Base-by-base conservation (phyloP, 805 yeast genomes). In the Torulaspora maleeae region DNA sequence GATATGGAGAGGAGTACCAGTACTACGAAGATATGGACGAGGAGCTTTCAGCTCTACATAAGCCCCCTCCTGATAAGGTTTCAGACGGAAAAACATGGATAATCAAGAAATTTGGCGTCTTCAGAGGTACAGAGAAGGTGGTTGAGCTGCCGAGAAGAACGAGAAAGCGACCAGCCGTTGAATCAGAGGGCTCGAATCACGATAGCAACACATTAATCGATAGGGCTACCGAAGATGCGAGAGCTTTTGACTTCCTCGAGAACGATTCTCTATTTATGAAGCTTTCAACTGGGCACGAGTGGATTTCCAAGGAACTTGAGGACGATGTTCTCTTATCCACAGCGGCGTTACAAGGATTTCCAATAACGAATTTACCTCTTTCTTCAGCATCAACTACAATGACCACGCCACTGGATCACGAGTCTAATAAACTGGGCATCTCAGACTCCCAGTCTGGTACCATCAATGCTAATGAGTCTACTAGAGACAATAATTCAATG, bases 91-190 rank as follows among this genome's bases (percentile, higher is more conserved):
- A 71, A 33, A 82, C 87, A 0, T 72, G 76, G 66, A 56, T 75
- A 4, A 64, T 75, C 36, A 95, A 95, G 1, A 95, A 93, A 11
- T 89, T 87, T 69, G 95, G 95, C 1, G 93, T 86, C 0, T 86
- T 88, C 55, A 74, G 74, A 52, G 82, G 82, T 0, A 50, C 51
- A 41, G 38, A 63, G 49, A 57, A 58, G 43, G 41, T 57, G 44
- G 53, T 46, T 44, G 61, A 47, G 34, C 27, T 19, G 20, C 36
- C 17, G 12, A 46, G 15, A 3, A 44, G 40, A 16, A 27, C 36
- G 27, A 38, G 19, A 30, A 45, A 40, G n/a, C 34, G 20, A n/a
- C 27, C 28, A 28, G 39, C 28, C 11, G 13, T n/a, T 11, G 27
- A 46, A 11, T 32, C 27, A 28, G 29, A 37, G 15, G n/a, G n/a